phyloP scores from a whole-genome alignment of 345 rosid species.

The Linum trigynum region DNA sequence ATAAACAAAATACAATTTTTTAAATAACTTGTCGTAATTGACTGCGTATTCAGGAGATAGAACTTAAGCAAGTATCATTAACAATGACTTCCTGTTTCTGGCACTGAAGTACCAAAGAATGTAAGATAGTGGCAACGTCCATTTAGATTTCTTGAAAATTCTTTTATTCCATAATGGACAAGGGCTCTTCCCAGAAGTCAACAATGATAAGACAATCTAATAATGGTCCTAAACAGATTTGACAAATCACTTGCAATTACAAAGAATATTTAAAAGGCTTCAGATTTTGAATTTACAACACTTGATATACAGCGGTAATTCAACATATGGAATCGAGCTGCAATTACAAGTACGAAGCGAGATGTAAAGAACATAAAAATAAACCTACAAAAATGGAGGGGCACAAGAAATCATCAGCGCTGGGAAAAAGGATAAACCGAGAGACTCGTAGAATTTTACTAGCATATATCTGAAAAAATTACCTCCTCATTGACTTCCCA shows the following conservation, averaged over 20 bases:
- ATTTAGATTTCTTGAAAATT: neutral
- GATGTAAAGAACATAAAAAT: conserved; percentile 17
- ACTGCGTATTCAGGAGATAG: no score
- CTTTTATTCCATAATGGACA: neutral
- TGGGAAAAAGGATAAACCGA: neutral
- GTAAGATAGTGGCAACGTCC: no score
- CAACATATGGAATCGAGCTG: neutral
- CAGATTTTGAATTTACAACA: neutral
- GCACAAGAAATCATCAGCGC: neutral
- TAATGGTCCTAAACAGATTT: neutral
- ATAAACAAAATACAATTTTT: neutral
- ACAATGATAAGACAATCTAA: neutral
- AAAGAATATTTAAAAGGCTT: neutral
- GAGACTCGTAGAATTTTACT: neutral
- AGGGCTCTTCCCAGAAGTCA: neutral
- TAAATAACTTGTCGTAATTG: no score
- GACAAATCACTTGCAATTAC: neutral
- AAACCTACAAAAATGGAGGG: neutral
- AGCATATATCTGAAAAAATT: neutral
- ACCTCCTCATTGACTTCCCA: conserved; percentile 83
- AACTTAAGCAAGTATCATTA: no score
- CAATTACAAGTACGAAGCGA: neutral
- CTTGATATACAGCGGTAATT: neutral
- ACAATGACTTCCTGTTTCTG: no score
- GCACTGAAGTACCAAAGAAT: no score